These are phyloP conservation scores for Larix kaempferi DNA, from an alignment of 75 land plant genomes.

Conservation along the genomic window DNA sequence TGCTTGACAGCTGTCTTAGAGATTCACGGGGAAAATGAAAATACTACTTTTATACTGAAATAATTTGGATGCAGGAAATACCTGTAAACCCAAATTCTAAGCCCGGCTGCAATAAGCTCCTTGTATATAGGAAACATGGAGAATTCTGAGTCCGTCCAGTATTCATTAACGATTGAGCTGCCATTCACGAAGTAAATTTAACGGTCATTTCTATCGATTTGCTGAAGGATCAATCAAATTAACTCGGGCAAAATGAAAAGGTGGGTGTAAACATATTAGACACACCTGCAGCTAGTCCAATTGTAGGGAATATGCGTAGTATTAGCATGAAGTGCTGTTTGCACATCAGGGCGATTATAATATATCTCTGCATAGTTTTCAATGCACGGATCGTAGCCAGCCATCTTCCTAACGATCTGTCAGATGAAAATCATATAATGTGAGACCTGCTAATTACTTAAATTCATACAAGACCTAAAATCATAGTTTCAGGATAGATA, in stretches of 20 bases:
- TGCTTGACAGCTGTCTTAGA: too few species aligned
- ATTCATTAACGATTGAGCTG: constrained; percentile 53
- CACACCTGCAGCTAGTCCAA: constrained; percentile 81
- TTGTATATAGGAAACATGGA: constrained; percentile 83
- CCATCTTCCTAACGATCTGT: not conserved
- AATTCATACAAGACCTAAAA: too few species aligned
- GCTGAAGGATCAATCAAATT: not conserved
- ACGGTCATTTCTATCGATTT: too few species aligned
- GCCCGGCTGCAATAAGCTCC: constrained; percentile 74
- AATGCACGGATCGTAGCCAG: constrained; percentile 81
- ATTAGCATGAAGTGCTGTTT: constrained; percentile 89
- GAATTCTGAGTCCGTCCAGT: constrained; percentile 69
- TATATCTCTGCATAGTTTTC: constrained; percentile 60
- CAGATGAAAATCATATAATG: not conserved
- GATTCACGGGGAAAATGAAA: too few species aligned
- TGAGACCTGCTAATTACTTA: not conserved
- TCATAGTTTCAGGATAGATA: not conserved
- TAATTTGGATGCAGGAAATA: not conserved
- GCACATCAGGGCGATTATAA: constrained; percentile 85
- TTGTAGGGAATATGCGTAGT: constrained; percentile 62
- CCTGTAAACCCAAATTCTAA: constrained; percentile 91
- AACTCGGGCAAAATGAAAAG: not conserved
- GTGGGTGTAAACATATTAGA: not conserved
- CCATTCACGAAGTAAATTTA: not conserved
- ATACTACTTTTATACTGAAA: not conserved